phyloP scores from a whole-genome alignment of 768 basidiomycete species.

The Tephrocybe sp. region DNA sequence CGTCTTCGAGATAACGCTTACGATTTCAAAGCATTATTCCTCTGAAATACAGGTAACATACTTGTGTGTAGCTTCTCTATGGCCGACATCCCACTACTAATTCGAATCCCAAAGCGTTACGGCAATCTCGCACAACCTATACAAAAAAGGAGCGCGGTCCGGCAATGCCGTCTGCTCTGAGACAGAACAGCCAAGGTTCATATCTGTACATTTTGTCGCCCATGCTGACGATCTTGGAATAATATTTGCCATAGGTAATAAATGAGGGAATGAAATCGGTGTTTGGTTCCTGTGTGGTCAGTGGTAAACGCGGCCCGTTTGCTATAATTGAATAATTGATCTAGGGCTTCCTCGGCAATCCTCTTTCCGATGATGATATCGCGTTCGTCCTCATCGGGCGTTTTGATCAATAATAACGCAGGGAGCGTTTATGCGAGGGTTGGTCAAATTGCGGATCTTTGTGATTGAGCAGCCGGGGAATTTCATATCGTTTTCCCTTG shows the following conservation, averaged over 20 bases:
- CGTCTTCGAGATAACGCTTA: too few species aligned
- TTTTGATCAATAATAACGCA: slow-evolving; percentile 1
- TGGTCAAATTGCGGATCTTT: not conserved
- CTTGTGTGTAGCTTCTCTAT: too few species aligned
- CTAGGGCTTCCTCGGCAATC: not conserved
- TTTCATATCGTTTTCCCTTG: not conserved
- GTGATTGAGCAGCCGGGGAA: not conserved
- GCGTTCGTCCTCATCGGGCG: not conserved
- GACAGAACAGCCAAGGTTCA: not conserved
- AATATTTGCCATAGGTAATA: not conserved
- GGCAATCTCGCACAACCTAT: slow-evolving; percentile 2
- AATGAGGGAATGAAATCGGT: not conserved
- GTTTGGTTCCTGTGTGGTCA: not conserved
- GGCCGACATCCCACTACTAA: not conserved
- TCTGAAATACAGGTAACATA: too few species aligned
- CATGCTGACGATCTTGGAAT: not conserved
- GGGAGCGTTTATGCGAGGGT: not conserved
- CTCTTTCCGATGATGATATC: not conserved
- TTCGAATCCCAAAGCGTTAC: not conserved
- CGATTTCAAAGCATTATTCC: too few species aligned
- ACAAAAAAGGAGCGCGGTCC: slow-evolving; percentile 4
- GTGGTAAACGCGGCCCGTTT: not conserved
- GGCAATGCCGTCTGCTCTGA: not conserved
- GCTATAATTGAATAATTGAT: not conserved
- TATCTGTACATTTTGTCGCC: not conserved